Base-by-base conservation (phyloP, 441 rosid genomes). In the Manihot esculenta region DNA sequence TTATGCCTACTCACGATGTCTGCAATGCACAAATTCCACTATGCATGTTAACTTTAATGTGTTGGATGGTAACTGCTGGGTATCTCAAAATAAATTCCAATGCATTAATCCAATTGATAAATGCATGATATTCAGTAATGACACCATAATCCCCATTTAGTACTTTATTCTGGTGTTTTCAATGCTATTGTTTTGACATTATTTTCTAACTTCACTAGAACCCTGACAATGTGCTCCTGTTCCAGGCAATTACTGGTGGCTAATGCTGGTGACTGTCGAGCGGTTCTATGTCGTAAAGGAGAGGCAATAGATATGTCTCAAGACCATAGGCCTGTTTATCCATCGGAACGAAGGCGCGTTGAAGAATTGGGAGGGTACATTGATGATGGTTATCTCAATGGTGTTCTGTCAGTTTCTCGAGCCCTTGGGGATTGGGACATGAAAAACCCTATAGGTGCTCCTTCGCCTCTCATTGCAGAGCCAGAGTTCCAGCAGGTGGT, bases 351-450 rank as follows among this genome's bases (percentile, higher is more conserved):
- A 57, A 81, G 79, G 71, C 84, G 99, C 65, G 88, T 94, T 0
- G 84, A 92, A 62, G 87, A 83, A 63, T 62, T 86, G 9, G 97
- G 97, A 1, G 99, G 91, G 49, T 81, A 68, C 73, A 73, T 94
- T 0, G 91, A 89, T n/a, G 90, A 83, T 20, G 99, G 92, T 8
- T 94, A 89, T 72, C 85, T 94, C 18, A 92, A 94, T 20, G 96
- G 94, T 10, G 78, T 80, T 38, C 65, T 92, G 76, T 88, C 99
- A 4, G 93, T 92, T 50, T 84, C 94, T 5, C 85, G 98, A 77
- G 98, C 98, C 51, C 83, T 91, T 1, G 99, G 99, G 0, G 98
- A 94, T 68, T 94, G 99, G 99, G 91, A 89, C 85, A 81, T 88
- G 89, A 94, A 94, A 85, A 67, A 72, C 21, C 85, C 87, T 15